These are phyloP conservation scores for Jaminaea rosea DNA, from an alignment of 1,284 basidiomycete genomes.

Conservation along the genomic window DNA sequence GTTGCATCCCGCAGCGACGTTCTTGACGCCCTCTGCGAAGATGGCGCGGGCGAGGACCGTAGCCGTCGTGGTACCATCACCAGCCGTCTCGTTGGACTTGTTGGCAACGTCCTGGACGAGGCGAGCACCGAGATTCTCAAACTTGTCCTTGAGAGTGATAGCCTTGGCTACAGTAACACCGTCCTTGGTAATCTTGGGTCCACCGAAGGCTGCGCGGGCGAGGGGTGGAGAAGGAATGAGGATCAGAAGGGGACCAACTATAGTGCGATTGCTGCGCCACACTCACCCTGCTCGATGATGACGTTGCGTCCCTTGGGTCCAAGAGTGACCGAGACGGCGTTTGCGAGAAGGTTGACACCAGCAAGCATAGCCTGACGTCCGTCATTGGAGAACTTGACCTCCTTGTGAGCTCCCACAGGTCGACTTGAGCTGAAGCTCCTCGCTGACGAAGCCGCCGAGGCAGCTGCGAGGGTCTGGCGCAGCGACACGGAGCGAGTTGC, in stretches of 20 bases:
- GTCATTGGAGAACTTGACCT: slow-evolving; percentile 93
- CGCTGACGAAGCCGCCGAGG: slow-evolving; percentile 1
- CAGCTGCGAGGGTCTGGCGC: slow-evolving; percentile 14
- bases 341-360: slow-evolving; percentile 87
- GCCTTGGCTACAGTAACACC: slow-evolving; percentile 97
- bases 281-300: slow-evolving; percentile 88
- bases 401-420: slow-evolving; percentile 58
- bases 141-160: slow-evolving; percentile 91
- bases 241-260: neutral
- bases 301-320: slow-evolving; percentile 97
- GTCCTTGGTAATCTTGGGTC: slow-evolving; percentile 96
- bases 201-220: slow-evolving; percentile 62
- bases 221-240: neutral
- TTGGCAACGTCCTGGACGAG: slow-evolving; percentile 90
- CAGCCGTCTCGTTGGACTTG: slow-evolving; percentile 94
- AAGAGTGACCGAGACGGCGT: slow-evolving; percentile 69
- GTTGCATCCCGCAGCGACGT: slow-evolving; percentile 97
- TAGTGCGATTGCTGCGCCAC: neutral
- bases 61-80: slow-evolving; percentile 95
- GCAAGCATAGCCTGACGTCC: slow-evolving; percentile 85
- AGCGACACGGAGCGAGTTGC: slow-evolving; percentile 19
- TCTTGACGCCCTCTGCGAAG: slow-evolving; percentile 97
- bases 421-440: slow-evolving; percentile 18
- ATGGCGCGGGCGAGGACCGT: slow-evolving; percentile 94
- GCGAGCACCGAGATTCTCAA: slow-evolving; percentile 97